phyloP scores from a whole-genome alignment of 2,329 filamentous ascomycete genomes.

The Pyrenochaeta sp. region DNA sequence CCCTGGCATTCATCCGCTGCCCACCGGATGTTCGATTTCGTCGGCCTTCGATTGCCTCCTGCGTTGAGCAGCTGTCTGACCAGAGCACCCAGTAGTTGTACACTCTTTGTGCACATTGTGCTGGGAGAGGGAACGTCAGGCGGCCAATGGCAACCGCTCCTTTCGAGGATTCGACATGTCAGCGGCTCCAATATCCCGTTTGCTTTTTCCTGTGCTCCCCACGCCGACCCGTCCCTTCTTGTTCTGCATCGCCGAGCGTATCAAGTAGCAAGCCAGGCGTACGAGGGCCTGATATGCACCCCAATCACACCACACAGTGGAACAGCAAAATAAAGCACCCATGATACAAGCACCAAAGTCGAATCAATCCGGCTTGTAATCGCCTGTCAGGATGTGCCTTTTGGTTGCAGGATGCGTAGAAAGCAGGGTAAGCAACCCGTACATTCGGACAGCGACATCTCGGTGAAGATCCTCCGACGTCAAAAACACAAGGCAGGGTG shows the following conservation, averaged over 20 bases:
- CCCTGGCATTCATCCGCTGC: neutral
- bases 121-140: neutral
- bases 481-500: neutral
- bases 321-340: neutral
- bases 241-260: neutral
- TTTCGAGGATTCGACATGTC: neutral
- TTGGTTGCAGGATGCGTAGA: neutral
- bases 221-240: neutral
- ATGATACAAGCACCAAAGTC: neutral
- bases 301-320: neutral
- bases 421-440: slow-evolving; percentile 1
- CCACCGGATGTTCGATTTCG: neutral
- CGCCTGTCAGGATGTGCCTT: neutral
- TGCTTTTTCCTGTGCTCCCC: neutral
- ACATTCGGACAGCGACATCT: neutral
- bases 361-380: neutral
- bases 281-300: neutral
- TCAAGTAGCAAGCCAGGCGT: neutral
- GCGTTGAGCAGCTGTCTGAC: neutral
- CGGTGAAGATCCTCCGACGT: neutral
- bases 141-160: neutral
- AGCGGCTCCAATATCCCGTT: neutral
- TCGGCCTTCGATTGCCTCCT: neutral
- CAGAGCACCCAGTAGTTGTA: neutral
- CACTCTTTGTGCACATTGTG: neutral